These are phyloP conservation scores for Nothophaeocryptopus gaeumannii DNA, from an alignment of 2,329 filamentous ascomycete genomes.

Conservation along the genomic window DNA sequence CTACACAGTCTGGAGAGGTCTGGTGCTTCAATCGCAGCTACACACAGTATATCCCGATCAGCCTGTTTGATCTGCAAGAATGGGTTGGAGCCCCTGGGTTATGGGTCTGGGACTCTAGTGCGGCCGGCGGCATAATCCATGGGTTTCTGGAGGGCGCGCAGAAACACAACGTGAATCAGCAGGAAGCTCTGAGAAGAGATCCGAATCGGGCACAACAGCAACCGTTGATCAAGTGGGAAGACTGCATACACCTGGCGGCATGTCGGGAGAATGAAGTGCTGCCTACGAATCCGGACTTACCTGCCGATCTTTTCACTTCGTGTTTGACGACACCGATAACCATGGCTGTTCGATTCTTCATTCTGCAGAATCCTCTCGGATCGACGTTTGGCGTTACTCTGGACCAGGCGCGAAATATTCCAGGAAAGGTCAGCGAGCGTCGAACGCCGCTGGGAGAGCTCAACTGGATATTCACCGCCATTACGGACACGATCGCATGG, in stretches of 20 bases:
- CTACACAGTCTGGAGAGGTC: slow-evolving; percentile 91
- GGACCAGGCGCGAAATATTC: slow-evolving; percentile 82
- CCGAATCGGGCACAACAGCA: slow-evolving; percentile 44
- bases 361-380: slow-evolving; percentile 79
- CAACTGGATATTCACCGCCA: slow-evolving; percentile 99
- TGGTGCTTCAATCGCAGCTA: slow-evolving; percentile 99
- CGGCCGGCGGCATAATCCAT: slow-evolving; percentile 89
- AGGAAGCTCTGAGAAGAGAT: slow-evolving; percentile 71
- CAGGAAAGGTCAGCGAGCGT: slow-evolving; percentile 86
- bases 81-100: slow-evolving; percentile 95
- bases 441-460: slow-evolving; percentile 91
- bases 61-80: slow-evolving; percentile 87
- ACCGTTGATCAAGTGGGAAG: slow-evolving; percentile 63
- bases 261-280: slow-evolving; percentile 88
- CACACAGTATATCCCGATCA: slow-evolving; percentile 97
- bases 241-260: slow-evolving; percentile 88
- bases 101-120: slow-evolving; percentile 97
- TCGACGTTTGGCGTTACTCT: slow-evolving; percentile 61
- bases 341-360: slow-evolving; percentile 95
- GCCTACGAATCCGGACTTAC: slow-evolving; percentile 88
- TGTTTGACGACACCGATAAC: slow-evolving; percentile 96
- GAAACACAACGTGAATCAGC: slow-evolving; percentile 88
- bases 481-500: slow-evolving; percentile 98
- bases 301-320: slow-evolving; percentile 91
- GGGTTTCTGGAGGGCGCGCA: slow-evolving; percentile 94